Evolutionary conservation across 495 filamentous ascomycete species (phyloP), one percentile per base, ranked within the genome.

Genomic region (Penicillium salamii): DNA sequence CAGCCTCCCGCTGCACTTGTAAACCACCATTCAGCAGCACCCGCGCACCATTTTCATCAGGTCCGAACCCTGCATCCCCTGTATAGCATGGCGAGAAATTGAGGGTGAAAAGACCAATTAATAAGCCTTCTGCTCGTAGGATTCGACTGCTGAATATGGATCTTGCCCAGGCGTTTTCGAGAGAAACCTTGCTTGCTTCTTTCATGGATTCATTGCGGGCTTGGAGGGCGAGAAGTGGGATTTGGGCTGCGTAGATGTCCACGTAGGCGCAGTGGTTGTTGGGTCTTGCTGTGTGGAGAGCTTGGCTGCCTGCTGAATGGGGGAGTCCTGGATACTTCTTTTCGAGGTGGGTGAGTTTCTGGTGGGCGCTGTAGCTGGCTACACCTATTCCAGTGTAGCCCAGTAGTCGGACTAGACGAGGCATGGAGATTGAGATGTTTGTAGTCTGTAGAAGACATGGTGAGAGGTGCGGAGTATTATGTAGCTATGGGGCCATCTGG

Each of bases 221-320:
- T 13, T 55, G 17, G 0, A 69, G 54, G 9, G 53, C 39, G 28
- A 29, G 14, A 0, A 69, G 42, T 0, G 62, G 66, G 12, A 71
- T 50, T 1, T 59, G 58, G 2, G 68, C 62, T 0, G 62, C 47
- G 50, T 62, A 69, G 43, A 67, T 48, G n/a, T 71, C 62, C n/a
- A 59, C 50, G n/a, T 67, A 58, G 19, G 64, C 46, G 46, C 53
- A 61, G 38, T 46, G 61, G 43, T 62, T 5, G 15, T 8, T 14
- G 59, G 54, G 5, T 45, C 43, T 1, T 7, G 5, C 3, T 64
- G 58, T 4, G 49, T 58, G 45, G 0, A 69, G 38, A 0, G 52
- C 48, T 12, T 15, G 23, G 48, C 65, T 71, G 15, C 44, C 55
- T 1, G 50, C 19, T 26, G 45, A 40, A 1, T 43, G 48, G 2